phyloP scores from a whole-genome alignment of 2,329 filamentous ascomycete genomes.

The Aureobasidium sp. region DNA sequence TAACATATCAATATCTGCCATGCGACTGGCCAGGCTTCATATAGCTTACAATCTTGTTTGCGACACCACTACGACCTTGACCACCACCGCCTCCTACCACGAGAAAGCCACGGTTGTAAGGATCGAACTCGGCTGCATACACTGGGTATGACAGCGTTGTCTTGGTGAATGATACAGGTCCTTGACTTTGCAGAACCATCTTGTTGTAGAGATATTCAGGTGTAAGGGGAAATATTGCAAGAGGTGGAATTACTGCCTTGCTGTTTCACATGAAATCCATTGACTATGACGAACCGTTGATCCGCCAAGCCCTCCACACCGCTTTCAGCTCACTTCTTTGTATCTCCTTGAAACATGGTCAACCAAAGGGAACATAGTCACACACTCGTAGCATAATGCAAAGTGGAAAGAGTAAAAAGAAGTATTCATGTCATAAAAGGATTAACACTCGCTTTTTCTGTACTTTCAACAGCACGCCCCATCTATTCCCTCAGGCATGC shows the following conservation, averaged over 20 bases:
- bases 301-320: not conserved
- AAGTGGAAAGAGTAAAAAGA: not conserved
- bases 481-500: not conserved
- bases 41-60: slow-evolving; percentile 72
- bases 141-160: slow-evolving; percentile 71
- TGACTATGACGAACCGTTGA: not conserved
- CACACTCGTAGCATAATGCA: not conserved
- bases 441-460: slow-evolving; percentile 11
- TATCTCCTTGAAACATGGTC: not conserved
- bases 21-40: not conserved
- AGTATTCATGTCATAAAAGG: slow-evolving; percentile 3
- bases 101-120: slow-evolving; percentile 63
- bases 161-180: slow-evolving; percentile 43
- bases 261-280: not conserved
- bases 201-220: not conserved
- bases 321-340: not conserved
- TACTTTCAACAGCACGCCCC: not conserved
- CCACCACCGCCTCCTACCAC: slow-evolving; percentile 85
- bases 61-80: slow-evolving; percentile 68
- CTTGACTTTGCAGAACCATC: slow-evolving; percentile 1
- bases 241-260: not conserved
- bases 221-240: not conserved
- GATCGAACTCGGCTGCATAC: slow-evolving; percentile 83
- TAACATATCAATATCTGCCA: slow-evolving; percentile 2
- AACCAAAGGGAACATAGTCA: not conserved